A percentile compares a stretch with the other conserved stretches of the same genome.
These are phyloP conservation scores for Mucor racemosus DNA, from an alignment of 371 early-diverging fungal genomes.

Conservation along the genomic window DNA sequence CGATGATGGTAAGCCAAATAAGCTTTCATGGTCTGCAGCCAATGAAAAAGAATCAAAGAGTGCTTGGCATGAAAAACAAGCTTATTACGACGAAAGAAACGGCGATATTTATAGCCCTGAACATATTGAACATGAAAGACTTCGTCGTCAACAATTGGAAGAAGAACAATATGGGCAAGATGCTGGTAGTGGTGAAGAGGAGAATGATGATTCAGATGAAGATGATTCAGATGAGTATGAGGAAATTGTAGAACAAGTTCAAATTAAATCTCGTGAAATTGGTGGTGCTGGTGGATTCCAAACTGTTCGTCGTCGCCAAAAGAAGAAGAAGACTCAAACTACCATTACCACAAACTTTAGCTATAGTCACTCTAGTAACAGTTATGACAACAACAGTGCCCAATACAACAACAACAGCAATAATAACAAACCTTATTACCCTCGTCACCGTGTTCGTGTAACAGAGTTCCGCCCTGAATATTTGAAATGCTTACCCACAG, in stretches of 20 bases:
- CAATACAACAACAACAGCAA: slow-evolving; percentile 9
- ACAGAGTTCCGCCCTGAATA: slow-evolving; percentile 24
- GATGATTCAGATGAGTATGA: slow-evolving; percentile 32
- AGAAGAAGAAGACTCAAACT: slow-evolving; percentile 25
- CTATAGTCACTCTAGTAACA: neutral
- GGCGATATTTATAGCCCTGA: slow-evolving; percentile 27
- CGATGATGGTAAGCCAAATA: slow-evolving; percentile 13
- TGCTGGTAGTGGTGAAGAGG: slow-evolving; percentile 14
- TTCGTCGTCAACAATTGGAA: slow-evolving; percentile 14
- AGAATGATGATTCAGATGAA: slow-evolving; percentile 12
- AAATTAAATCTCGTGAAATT: slow-evolving; percentile 30
- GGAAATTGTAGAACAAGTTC: slow-evolving; percentile 25
- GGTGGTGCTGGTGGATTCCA: slow-evolving; percentile 22
- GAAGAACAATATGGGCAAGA: slow-evolving; percentile 17
- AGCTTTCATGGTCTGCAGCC: slow-evolving; percentile 34
- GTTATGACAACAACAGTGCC: slow-evolving; percentile 11
- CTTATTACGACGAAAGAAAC: slow-evolving; percentile 14
- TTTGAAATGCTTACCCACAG: slow-evolving; percentile 20
- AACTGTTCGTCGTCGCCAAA: slow-evolving; percentile 25
- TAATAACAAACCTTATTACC: slow-evolving; percentile 8
- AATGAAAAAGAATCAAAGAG: slow-evolving; percentile 17
- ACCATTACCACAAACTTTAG: slow-evolving; percentile 17
- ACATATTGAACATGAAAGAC: slow-evolving; percentile 26
- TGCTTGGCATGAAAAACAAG: slow-evolving; percentile 19
- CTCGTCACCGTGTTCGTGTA: slow-evolving; percentile 10